These are phyloP conservation scores for Rhizophora mangle DNA, from an alignment of 345 rosid genomes.

Conservation along the genomic window DNA sequence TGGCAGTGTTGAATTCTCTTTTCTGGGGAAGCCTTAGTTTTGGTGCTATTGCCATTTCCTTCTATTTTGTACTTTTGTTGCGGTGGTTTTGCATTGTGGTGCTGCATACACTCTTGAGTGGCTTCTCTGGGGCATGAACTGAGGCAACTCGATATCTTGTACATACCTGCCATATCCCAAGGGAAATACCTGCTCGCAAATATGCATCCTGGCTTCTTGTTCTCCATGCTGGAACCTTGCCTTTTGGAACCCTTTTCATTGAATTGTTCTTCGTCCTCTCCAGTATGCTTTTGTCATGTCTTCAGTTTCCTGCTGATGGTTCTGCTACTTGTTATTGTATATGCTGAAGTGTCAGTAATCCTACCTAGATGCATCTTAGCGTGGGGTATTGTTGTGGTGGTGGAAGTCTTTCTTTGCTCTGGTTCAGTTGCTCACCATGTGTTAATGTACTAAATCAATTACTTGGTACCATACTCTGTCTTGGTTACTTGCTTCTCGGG, in stretches of 20 bases:
- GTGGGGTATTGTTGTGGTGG: neutral
- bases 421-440: neutral
- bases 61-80: neutral
- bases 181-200: constrained; percentile 3
- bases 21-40: neutral
- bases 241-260: constrained; percentile 12
- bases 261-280: constrained; percentile 12
- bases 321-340: neutral
- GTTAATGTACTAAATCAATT: neutral
- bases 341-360: neutral
- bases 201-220: constrained; percentile 10
- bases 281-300: neutral
- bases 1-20: too few relatives aligned
- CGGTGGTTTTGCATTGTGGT: neutral
- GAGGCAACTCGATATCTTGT: constrained; percentile 5
- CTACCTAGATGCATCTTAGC: neutral
- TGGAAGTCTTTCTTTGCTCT: neutral
- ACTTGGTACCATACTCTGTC: neutral
- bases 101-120: neutral
- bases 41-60: neutral
- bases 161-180: constrained; percentile 7
- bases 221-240: constrained; percentile 1
- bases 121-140: neutral
- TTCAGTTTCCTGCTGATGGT: constrained; percentile 13
- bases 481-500: too few relatives aligned